Conservation (phyloP, 495 filamentous ascomycete genomes). For the Penicillium pancosmium region DNA sequence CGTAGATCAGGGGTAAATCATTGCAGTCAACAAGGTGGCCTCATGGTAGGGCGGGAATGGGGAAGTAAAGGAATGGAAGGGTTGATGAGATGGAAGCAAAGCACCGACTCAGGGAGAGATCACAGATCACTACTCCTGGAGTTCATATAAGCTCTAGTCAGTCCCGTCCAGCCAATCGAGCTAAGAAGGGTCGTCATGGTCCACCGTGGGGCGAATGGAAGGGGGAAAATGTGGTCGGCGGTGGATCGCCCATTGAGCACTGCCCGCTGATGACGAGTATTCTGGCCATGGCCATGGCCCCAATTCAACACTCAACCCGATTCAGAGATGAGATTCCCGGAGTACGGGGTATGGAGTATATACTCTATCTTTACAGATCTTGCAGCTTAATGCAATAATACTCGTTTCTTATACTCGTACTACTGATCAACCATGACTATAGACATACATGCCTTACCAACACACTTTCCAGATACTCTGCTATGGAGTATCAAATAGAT, state of each 20-base stretch:
- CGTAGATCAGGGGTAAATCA: slow-evolving; percentile 8
- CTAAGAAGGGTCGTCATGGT: too few species aligned
- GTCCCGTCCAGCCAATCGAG: too few species aligned
- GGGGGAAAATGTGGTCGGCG: background rate
- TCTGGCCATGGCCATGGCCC: too few species aligned
- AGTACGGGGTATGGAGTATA: too few species aligned
- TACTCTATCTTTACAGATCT: too few species aligned
- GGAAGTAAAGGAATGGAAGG: background rate
- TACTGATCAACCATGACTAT: too few species aligned
- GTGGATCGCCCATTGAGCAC: slow-evolving; percentile 10
- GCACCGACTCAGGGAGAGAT: background rate
- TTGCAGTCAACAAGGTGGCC: slow-evolving; percentile 5
- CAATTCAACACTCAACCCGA: too few species aligned
- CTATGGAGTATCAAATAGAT: background rate
- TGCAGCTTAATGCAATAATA: too few species aligned
- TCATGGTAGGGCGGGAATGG: background rate
- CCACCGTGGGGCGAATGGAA: background rate
- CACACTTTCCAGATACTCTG: background rate
- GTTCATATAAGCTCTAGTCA: too few species aligned
- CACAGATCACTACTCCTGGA: background rate
- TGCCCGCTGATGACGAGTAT: slow-evolving; percentile 9
- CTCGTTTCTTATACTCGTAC: too few species aligned
- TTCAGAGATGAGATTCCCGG: too few species aligned
- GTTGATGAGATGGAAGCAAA: background rate
- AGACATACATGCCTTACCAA: background rate